Percentiles rank a stretch among this genome's conserved stretches.
Conservation (phyloP, 768 basidiomycete species). For the Rhodosporidiobolus sp. region DNA sequence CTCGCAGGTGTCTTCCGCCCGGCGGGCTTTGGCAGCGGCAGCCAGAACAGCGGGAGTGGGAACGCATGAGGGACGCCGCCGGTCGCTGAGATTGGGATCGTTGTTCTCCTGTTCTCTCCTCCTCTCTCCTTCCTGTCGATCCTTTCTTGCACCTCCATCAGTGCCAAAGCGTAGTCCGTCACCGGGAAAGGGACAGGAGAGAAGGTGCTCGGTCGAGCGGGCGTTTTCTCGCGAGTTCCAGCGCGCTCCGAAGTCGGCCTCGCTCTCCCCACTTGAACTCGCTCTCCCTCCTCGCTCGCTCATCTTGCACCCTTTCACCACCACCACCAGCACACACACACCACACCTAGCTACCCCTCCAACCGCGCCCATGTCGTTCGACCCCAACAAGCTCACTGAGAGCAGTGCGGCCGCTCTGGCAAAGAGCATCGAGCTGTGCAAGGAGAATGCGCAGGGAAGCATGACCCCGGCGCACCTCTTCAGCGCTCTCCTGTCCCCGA, state of each 20-base stretch:
- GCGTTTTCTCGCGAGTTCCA: too few relatives aligned
- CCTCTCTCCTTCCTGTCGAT: neutral
- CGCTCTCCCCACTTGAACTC: neutral
- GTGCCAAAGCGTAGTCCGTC: too few relatives aligned
- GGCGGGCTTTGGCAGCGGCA: neutral
- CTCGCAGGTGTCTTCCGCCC: constrained; percentile 1
- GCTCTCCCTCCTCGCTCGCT: neutral
- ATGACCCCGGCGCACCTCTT: constrained; percentile 71
- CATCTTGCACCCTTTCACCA: neutral
- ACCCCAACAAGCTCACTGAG: constrained; percentile 32
- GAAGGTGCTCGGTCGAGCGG: neutral
- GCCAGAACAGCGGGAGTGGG: neutral
- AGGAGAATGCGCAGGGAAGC: constrained; percentile 29
- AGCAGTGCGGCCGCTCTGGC: neutral
- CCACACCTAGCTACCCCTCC: neutral
- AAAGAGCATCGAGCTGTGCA: constrained; percentile 21
- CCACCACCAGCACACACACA: neutral
- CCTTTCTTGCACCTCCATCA: too few relatives aligned
- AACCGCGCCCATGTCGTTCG: constrained; percentile 3
- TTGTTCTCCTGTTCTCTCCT: neutral
- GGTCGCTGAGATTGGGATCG: neutral
- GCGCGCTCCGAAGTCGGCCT: too few relatives aligned
- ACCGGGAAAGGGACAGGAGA: neutral
- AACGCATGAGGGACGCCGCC: neutral
- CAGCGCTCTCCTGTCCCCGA: constrained; percentile 73